Percentiles rank a stretch among this genome's conserved stretches.
phyloP scores from a whole-genome alignment of 1,284 basidiomycete genomes.

The Agroathelia rolfsii region DNA sequence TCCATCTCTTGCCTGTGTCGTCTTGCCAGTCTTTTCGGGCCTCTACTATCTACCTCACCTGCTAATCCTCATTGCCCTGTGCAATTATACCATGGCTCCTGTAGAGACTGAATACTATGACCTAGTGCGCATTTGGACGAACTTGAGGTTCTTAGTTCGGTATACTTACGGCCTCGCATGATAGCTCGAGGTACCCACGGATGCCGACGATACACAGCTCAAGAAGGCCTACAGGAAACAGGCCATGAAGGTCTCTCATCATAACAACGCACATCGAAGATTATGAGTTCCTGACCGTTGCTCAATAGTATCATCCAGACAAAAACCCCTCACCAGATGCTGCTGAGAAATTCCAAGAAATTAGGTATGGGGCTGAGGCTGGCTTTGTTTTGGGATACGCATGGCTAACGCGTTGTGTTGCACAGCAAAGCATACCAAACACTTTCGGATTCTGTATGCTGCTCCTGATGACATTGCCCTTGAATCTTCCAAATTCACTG shows the following conservation, averaged over 20 bases:
- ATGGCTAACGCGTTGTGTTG: constrained; percentile 8
- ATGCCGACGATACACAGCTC: constrained; percentile 61
- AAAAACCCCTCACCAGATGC: constrained; percentile 85
- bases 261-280: constrained; percentile 1
- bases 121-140: constrained; percentile 29
- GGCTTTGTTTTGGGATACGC: background rate
- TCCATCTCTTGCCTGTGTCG: too few relatives aligned
- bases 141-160: constrained; percentile 3
- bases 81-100: constrained; percentile 34
- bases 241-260: constrained; percentile 72
- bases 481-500: constrained; percentile 7
- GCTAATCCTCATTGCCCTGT: background rate
- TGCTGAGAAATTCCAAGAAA: constrained; percentile 90
- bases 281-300: constrained; percentile 3
- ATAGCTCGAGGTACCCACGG: constrained; percentile 37
- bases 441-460: constrained; percentile 69
- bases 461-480: constrained; percentile 9
- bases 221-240: constrained; percentile 96
- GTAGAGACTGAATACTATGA: constrained; percentile 63
- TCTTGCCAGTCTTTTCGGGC: too few relatives aligned
- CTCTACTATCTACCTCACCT: background rate
- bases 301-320: constrained; percentile 77
- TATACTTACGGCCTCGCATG: constrained; percentile 2
- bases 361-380: constrained; percentile 56
- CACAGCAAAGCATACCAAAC: constrained; percentile 85